Evolutionary conservation across 2,329 filamentous ascomycete species (phyloP).

Genomic region (Cladosporium sp.): DNA sequence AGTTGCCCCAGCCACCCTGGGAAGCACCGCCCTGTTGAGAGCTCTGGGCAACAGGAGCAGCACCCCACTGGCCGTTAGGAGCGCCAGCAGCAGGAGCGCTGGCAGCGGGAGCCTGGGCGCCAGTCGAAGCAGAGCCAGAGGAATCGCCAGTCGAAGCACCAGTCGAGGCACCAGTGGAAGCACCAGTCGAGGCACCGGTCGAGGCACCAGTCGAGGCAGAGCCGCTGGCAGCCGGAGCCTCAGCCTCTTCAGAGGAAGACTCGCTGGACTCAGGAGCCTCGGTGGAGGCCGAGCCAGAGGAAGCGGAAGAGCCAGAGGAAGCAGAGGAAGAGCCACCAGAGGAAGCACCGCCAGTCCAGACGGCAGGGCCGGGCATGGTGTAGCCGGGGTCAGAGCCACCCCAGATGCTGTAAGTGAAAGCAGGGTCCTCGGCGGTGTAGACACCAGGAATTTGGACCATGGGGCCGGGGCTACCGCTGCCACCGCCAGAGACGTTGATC

Average conservation of each 20-base stretch:
- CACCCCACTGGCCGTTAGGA: neutral
- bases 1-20: conserved; percentile 8
- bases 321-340: conserved; percentile 21
- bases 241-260: neutral
- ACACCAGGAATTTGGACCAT: conserved; percentile 28
- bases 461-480: conserved; percentile 25
- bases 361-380: conserved; percentile 25
- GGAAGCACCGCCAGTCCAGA: conserved; percentile 22
- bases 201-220: conserved; percentile 7
- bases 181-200: neutral
- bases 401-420: conserved; percentile 29
- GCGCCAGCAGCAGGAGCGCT: neutral
- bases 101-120: neutral
- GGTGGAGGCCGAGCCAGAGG: neutral
- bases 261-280: neutral
- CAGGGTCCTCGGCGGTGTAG: conserved; percentile 29
- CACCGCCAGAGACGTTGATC: conserved; percentile 27
- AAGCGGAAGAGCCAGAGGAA: neutral
- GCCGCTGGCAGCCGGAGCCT: neutral
- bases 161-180: neutral
- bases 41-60: neutral
- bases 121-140: neutral
- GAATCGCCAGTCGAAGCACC: neutral
- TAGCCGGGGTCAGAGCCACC: conserved; percentile 23
- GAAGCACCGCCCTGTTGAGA: neutral